Evolutionary conservation across 768 basidiomycete species (phyloP).

Genomic region (Tricholoma furcatifolium): DNA sequence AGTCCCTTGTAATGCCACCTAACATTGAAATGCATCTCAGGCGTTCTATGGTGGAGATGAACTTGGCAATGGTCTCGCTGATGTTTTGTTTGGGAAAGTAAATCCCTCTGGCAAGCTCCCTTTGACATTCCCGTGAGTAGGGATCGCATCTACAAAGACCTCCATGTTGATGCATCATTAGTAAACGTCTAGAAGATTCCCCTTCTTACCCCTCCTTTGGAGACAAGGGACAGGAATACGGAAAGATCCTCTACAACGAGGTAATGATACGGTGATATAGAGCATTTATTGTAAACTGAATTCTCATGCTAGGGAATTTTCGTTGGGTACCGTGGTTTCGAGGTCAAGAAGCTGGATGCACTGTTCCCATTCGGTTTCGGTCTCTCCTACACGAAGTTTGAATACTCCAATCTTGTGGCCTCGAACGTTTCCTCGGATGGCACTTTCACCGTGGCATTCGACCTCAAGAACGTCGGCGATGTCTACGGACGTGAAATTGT

Average conservation of each 20-base stretch:
- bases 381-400: constrained; percentile 59
- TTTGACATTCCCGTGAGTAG: constrained; percentile 49
- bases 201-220: constrained; percentile 48
- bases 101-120: constrained; percentile 60
- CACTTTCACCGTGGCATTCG: constrained; percentile 40
- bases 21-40: constrained; percentile 18
- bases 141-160: not conserved
- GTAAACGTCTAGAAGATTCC: constrained; percentile 49
- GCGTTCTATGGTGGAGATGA: constrained; percentile 57
- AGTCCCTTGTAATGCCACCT: not conserved
- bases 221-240: constrained; percentile 39
- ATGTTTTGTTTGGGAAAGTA: constrained; percentile 58
- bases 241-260: constrained; percentile 47
- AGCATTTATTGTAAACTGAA: not conserved
- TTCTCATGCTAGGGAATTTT: constrained; percentile 38
- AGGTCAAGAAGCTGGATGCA: constrained; percentile 40
- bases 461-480: constrained; percentile 42
- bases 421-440: constrained; percentile 31
- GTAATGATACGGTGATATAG: constrained; percentile 19
- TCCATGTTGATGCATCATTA: constrained; percentile 13
- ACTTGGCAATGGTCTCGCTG: constrained; percentile 54
- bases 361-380: constrained; percentile 59
- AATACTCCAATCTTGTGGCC: constrained; percentile 41
- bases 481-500: constrained; percentile 45
- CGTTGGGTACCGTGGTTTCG: constrained; percentile 54